Evolutionary conservation across 108 stramenopile species (phyloP).

Genomic region (Cyclostephanos invisitatus): DNA sequence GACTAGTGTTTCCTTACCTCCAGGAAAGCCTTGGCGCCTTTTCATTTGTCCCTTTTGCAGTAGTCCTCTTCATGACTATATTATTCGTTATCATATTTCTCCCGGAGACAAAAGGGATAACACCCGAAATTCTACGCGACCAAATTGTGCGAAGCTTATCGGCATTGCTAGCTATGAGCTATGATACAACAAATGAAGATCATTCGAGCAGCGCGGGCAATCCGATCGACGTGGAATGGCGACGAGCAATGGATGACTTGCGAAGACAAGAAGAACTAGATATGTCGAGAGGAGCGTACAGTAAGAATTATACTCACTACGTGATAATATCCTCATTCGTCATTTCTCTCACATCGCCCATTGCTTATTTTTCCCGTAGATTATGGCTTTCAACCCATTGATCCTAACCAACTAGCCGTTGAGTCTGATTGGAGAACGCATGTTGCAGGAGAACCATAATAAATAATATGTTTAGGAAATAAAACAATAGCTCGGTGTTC

Average conservation of each 20-base stretch:
- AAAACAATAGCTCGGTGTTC: neutral
- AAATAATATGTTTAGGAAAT: too few species aligned
- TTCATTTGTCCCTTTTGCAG: conserved; percentile 86
- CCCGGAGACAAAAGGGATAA: conserved; percentile 87
- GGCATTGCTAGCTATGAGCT: conserved; percentile 20
- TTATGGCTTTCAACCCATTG: conserved; percentile 64
- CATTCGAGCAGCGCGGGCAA: conserved; percentile 16
- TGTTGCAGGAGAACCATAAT: conserved; percentile 25
- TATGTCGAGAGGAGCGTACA: conserved; percentile 66
- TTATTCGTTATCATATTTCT: conserved; percentile 58
- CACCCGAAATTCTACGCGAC: conserved; percentile 63
- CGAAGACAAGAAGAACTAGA: conserved; percentile 73
- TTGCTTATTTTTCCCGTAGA: conserved; percentile 24
- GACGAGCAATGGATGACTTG: conserved; percentile 85
- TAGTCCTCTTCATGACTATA: conserved; percentile 56
- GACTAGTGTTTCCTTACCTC: conserved; percentile 87
- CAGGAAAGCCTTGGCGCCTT: conserved; percentile 65
- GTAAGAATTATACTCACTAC: conserved; percentile 18
- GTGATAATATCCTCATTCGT: neutral
- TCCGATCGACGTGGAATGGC: conserved; percentile 77
- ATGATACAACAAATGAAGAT: conserved; percentile 18
- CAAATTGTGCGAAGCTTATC: conserved; percentile 48
- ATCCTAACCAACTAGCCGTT: conserved; percentile 10
- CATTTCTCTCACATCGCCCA: neutral
- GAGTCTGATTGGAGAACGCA: conserved; percentile 36